Base-by-base conservation (phyloP, 495 filamentous ascomycete genomes). In the Tricharina praecox region DNA sequence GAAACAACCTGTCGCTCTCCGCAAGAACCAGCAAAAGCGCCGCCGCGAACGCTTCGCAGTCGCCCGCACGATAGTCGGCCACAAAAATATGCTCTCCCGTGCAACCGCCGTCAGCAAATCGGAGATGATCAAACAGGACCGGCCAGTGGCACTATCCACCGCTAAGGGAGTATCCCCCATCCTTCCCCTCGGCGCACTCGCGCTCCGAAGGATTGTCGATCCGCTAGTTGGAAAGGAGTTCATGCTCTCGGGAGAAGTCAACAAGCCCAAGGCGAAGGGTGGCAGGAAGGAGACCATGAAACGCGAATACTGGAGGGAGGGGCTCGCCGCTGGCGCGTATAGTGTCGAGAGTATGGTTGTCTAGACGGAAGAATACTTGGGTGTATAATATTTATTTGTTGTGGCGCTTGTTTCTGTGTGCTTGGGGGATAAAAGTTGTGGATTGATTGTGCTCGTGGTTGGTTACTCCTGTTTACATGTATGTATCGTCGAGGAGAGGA, bases 271-370 rank as follows among this genome's bases (percentile, higher is more conserved):
- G 9, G 48, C 37, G 42, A 61, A 60, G 33, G 23, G 23, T 37
- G 48, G 36, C 0, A 46, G 47, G 16, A 48, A 58, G 33, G 46
- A 34, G 13, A 53, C 38, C 24, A 23, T 39, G 45, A 39, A 37
- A 34, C n/a, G 45, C 7, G 32, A 38, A 34, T 48, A 38, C 8
- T 49, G 45, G 20, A 50, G 57, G 26, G 45, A 53, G 33, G 59
- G 58, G 34, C 43, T 56, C 50, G 53, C 50, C 1, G 47, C 48
- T 20, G 58, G 58, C 19, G 48, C 60, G 42, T 61, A 61, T 47
- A 57, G 53, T 44, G 47, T 61, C 26, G 58, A 61, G 38, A 61
- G 47, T 45, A 53, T 60, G 36, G 44, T 61, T 49, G 53, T 61
- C 40, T 61, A 53, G 39, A 47, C 18, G 34, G 4, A 37, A 32